Conservation (phyloP, 2,329 filamentous ascomycete species). For the Endothia cerciana region DNA sequence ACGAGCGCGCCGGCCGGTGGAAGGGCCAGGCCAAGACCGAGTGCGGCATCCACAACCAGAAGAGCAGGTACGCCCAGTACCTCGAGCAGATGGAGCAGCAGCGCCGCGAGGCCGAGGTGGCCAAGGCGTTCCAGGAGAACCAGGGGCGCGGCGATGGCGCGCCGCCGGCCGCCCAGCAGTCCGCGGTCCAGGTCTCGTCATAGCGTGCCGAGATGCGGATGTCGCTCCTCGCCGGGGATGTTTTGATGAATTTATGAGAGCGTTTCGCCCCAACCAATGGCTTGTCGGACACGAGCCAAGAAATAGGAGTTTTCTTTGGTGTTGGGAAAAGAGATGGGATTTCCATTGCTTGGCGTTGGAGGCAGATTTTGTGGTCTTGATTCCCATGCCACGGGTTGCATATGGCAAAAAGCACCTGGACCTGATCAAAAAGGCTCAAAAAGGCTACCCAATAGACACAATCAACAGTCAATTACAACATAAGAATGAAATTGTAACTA, state of each 20-base stretch:
- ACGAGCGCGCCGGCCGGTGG: slow-evolving; percentile 95
- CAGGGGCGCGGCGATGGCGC: slow-evolving; percentile 21
- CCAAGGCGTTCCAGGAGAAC: slow-evolving; percentile 29
- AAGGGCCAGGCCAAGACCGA: slow-evolving; percentile 96
- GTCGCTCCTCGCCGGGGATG: not conserved
- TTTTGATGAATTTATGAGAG: slow-evolving; percentile 29
- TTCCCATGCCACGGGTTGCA: slow-evolving; percentile 22
- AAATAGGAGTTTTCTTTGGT: not conserved
- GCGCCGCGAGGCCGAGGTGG: slow-evolving; percentile 30
- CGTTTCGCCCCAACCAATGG: slow-evolving; percentile 24
- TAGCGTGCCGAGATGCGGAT: not conserved
- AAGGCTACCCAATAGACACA: slow-evolving; percentile 14
- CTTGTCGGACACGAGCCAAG: not conserved
- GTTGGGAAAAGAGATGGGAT: not conserved
- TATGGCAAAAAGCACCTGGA: slow-evolving; percentile 9
- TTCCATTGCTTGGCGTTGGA: slow-evolving; percentile 25
- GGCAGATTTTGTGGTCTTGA: slow-evolving; percentile 22
- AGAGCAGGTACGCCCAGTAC: slow-evolving; percentile 89
- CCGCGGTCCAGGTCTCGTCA: slow-evolving; percentile 27
- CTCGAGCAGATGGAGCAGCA: slow-evolving; percentile 69
- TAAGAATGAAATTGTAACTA: slow-evolving; percentile 22
- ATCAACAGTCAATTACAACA: slow-evolving; percentile 12
- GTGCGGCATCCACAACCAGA: slow-evolving; percentile 98
- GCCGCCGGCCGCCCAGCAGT: slow-evolving; percentile 15
- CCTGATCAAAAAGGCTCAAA: too few relatives aligned